phyloP scores from a whole-genome alignment of 2,329 filamentous ascomycete genomes.

The Fusarium mexicanum region DNA sequence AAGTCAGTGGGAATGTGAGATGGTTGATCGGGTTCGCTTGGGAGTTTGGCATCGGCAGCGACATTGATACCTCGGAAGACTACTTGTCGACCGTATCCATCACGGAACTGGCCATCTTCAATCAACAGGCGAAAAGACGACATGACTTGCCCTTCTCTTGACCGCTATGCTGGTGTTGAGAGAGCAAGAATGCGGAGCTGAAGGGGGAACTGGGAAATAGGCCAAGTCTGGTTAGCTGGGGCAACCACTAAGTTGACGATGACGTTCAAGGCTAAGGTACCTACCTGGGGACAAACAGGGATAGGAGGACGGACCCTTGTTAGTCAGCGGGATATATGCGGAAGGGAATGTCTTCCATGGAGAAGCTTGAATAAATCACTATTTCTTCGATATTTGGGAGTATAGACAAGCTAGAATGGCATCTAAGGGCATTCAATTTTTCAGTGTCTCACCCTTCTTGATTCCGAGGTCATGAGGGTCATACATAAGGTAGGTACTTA shows the following conservation, averaged over 20 bases:
- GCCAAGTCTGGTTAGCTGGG: slow-evolving; percentile 30
- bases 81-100: slow-evolving; percentile 83
- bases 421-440: not conserved
- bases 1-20: slow-evolving; percentile 83
- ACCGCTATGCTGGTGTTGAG: slow-evolving; percentile 10
- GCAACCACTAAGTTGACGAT: slow-evolving; percentile 20
- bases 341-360: not conserved
- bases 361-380: not conserved
- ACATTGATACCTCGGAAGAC: slow-evolving; percentile 94
- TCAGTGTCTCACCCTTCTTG: not conserved
- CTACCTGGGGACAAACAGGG: slow-evolving; percentile 8
- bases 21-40: slow-evolving; percentile 80
- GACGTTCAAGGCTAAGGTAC: slow-evolving; percentile 35
- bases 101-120: slow-evolving; percentile 86
- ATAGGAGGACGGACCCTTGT: slow-evolving; percentile 10
- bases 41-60: slow-evolving; percentile 89
- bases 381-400: not conserved
- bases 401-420: not conserved
- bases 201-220: slow-evolving; percentile 25
- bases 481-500: not conserved
- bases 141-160: slow-evolving; percentile 60
- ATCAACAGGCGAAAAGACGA: slow-evolving; percentile 80
- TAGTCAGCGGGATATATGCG: slow-evolving; percentile 29
- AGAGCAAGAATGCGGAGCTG: slow-evolving; percentile 1
- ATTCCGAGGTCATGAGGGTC: slow-evolving; percentile 22